Evolutionary conservation across 2,329 filamentous ascomycete genomes (phyloP), one percentile per base, ranked within the genome.

Genomic region (Stachybotrys echinatus): DNA sequence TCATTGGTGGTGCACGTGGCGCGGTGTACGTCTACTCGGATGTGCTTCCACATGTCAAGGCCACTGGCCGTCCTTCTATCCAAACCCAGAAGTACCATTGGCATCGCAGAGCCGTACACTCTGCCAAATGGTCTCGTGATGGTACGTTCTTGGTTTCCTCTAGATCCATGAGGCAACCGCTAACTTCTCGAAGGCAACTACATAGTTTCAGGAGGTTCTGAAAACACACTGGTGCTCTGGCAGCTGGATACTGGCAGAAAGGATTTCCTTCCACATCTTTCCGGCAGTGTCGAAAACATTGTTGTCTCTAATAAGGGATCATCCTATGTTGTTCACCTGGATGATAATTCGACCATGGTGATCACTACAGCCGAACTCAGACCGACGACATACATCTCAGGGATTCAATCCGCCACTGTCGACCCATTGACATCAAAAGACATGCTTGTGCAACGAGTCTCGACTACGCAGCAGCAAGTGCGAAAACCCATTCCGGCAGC

Each of bases 311-410:
- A 86, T 1, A 76, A 74, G 18, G 92, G 94, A 6, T 81, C 89
- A 38, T 86, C 88, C 0, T 99, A 97, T 61, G 87, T 84, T 5
- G 67, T 97, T 21, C 88, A 91, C 57, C 76, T 97, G 47, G 89
- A 91, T 23, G 92, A 97, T 66, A 99, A 99, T 68, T 96, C 91
- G 2, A 77, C 87, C 49, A 92, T 97, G 79, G 77, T 96, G 6
- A 68, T 99, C 17, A 96, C 92, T 2, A 96, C 94, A 4, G 84
- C 89, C 12, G 92, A 97, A 66, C 77, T 97, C 65, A 84, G 87
- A 63, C 89, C 94, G 5, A 90, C 85, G 17, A 83, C 88, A 18
- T 94, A 91, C 60, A 81, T 96, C 51, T 86, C 88, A 19, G 91
- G 92, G 2, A 81, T 97, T 40, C 92, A 96, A 65, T 76, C 79